phyloP scores from a whole-genome alignment of 2,329 filamentous ascomycete genomes.

The Alternaria solani region DNA sequence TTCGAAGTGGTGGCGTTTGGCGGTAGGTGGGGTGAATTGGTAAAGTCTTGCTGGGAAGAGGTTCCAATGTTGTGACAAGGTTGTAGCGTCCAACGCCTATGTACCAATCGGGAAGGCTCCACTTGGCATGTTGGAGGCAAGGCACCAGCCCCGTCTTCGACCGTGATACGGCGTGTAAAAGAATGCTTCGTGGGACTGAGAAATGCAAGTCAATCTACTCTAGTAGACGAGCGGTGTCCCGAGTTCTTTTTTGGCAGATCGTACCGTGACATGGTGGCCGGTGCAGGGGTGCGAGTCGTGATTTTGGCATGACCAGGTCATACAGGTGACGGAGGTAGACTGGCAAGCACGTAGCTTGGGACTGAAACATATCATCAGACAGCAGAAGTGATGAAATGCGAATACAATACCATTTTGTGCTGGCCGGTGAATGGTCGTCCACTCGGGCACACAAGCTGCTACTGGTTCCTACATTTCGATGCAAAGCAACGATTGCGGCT shows the following conservation, averaged over 20 bases:
- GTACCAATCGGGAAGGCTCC: conserved; percentile 36
- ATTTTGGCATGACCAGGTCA: not conserved
- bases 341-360: not conserved
- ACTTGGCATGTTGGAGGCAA: conserved; percentile 26
- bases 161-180: conserved; percentile 27
- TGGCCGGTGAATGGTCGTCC: not conserved
- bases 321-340: not conserved
- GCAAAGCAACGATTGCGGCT: not conserved
- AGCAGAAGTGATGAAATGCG: not conserved
- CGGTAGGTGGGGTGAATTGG: conserved; percentile 45
- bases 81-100: conserved; percentile 36
- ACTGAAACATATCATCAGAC: not conserved
- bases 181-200: conserved; percentile 24
- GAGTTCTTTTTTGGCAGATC: not conserved
- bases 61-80: conserved; percentile 36
- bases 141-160: conserved; percentile 16
- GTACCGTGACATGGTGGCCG: conserved; percentile 2
- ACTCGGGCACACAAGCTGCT: not conserved
- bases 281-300: not conserved
- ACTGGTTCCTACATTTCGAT: not conserved
- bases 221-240: not conserved
- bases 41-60: conserved; percentile 41
- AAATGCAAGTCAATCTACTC: conserved; percentile 9
- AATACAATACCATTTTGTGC: not conserved
- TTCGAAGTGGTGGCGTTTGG: conserved; percentile 43